Base-by-base conservation (phyloP, 108 stramenopile genomes). In the Skeletonema grethae region DNA sequence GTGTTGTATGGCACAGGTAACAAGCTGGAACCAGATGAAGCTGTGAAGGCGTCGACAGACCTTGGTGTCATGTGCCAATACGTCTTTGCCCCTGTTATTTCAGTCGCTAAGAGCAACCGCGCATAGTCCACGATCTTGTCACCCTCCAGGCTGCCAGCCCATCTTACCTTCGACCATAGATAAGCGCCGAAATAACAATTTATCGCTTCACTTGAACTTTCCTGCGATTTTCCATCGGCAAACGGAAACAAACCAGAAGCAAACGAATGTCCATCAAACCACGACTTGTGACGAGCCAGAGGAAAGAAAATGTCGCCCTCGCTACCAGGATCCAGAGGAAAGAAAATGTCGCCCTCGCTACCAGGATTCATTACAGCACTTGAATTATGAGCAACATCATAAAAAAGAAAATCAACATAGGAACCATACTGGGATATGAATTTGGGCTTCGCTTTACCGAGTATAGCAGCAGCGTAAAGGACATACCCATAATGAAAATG, bases 171-270 rank as follows among this genome's bases (percentile, higher is more conserved):
- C 12, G 92, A 88, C 92, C 93, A 94, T 66, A 97, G 84, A 75
- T 93, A 95, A 2, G 93, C 96, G 7, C 93, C 96, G 69, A 88
- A 97, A 76, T 99, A 99, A 59, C 97, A 94, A 77, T 99, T 99
- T 2, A 95, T 86, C 35, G 97, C 97, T 85, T 99, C 98, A 69
- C 95, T 96, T 13, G 94, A 95, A 60, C 94, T 95, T 75, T 99
- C 98, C 82, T 99, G 98, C 8, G 91, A 91, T 75, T 99, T 99
- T 13, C 97, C 98, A 65, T 97, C 84, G 10, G 84, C 94, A 69
- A 90, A 90, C 50, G 88, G 90, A 76, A 95, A 95, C 50, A 95
- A 55, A 25, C 94, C 94, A 39, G 91, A 87, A 13, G 91, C 94
- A 75, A 86, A 94, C 12, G 90, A 92, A 45, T 94, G 93, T n/a